Base-by-base conservation (phyloP, 169 alveolate genomes). In the Plasmodium malariae region DNA sequence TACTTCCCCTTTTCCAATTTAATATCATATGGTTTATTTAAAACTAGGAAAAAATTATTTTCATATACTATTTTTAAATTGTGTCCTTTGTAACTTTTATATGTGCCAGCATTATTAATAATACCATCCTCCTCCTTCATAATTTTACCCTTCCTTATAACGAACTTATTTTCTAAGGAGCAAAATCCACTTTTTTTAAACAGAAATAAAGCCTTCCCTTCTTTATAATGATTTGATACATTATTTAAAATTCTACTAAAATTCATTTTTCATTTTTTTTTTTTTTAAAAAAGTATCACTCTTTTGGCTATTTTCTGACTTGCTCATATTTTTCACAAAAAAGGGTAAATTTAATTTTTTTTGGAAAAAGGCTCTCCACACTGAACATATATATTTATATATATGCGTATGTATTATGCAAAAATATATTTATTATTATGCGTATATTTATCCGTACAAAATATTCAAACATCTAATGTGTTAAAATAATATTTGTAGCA, bases 11-110 rank as follows among this genome's bases (percentile, higher is more conserved):
- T 63, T 45, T 80, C 90, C 48, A 80, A 51, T 40, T 80, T 80
- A 26, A 80, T 80, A 69, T 80, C 90, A 67, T 80, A 80, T 17
- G 90, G 90, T 70, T 80, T 80, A 59, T 67, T 80, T 37, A 80
- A 60, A 55, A 80, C 90, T 40, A 80, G 19, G 49, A 80, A 80
- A 40, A 49, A 80, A 36, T 80, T 71, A 65, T 80, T 80, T 68
- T 80, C 90, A 51, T 80, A 80, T 28, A 65, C 65, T 48, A 80
- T 80, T 51, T 69, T 63, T 80, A 80, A 65, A 34, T 80, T 26
- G 19, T 80, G 90, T 1, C 71, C 90, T 57, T 65, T 80, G 55
- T 80, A 80, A 28, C 83, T 65, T 80, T 80, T 80, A 26, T 80
- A 80, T 57, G 11, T n/a, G n/a, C n/a, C n/a, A 37, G 37, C 17